A percentile compares a stretch with the other conserved stretches of the same genome.
These are phyloP conservation scores for Euphorbia pulcherrima DNA, from an alignment of 345 rosid genomes.

Conservation along the genomic window DNA sequence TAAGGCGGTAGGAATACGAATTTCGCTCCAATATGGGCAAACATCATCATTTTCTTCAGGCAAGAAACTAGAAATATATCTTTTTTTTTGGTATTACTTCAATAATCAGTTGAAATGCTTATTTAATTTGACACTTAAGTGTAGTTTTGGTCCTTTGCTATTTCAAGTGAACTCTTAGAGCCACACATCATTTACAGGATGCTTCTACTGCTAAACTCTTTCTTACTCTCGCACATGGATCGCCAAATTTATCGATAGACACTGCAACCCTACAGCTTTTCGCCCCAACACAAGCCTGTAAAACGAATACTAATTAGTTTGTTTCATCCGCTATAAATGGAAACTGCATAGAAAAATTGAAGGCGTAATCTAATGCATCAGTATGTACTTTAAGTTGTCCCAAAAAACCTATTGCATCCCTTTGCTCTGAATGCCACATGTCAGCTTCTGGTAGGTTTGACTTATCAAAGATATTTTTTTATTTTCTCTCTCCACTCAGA, in stretches of 20 bases:
- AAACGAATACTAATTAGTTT: slow-evolving; percentile 2
- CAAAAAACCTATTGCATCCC: too few relatives aligned
- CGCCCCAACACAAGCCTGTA: slow-evolving; percentile 83
- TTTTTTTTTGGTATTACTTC: slow-evolving; percentile 4
- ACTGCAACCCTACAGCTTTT: slow-evolving; percentile 69
- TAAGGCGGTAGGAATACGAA: not conserved
- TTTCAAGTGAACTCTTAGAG: slow-evolving; percentile 13
- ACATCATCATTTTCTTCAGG: not conserved
- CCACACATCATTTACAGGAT: slow-evolving; percentile 48
- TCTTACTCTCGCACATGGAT: slow-evolving; percentile 64
- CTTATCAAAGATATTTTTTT: too few relatives aligned
- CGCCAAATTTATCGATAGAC: slow-evolving; percentile 56
- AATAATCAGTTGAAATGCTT: slow-evolving; percentile 5
- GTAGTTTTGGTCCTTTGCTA: slow-evolving; percentile 12
- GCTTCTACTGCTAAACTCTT: slow-evolving; percentile 94
- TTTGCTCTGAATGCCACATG: too few relatives aligned
- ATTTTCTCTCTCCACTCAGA: too few relatives aligned
- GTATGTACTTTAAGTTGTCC: too few relatives aligned
- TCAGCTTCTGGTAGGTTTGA: too few relatives aligned
- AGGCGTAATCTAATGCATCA: too few relatives aligned
- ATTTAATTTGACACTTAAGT: slow-evolving; percentile 10
- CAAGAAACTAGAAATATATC: not conserved
- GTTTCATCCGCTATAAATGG: not conserved
- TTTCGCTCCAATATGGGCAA: not conserved
- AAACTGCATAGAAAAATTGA: not conserved